Conservation (phyloP, 2,329 filamentous ascomycete species). For the Sordariomycetes sp. region DNA sequence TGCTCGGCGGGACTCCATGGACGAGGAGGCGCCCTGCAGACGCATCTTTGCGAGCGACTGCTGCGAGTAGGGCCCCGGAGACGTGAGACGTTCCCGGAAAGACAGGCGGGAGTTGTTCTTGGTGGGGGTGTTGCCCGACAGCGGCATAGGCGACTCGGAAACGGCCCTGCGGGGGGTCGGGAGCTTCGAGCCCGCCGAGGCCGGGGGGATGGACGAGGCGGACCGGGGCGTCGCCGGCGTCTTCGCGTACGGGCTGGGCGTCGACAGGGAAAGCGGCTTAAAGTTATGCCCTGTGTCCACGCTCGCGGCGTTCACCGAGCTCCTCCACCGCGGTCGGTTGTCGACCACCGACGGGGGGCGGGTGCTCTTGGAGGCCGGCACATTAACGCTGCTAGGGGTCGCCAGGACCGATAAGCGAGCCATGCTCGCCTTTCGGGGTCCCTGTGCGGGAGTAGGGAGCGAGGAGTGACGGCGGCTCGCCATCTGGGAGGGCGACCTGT, state of each 20-base stretch:
- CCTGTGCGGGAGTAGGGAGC: slow-evolving; percentile 26
- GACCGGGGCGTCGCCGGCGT: slow-evolving; percentile 26
- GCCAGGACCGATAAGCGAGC: slow-evolving; percentile 32
- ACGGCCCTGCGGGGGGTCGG: slow-evolving; percentile 32
- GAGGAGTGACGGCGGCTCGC: slow-evolving; percentile 31
- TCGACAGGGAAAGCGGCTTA: slow-evolving; percentile 46
- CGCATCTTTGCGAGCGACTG: slow-evolving; percentile 29
- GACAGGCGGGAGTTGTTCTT: slow-evolving; percentile 29
- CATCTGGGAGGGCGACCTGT: slow-evolving; percentile 33
- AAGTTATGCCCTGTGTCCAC: slow-evolving; percentile 57
- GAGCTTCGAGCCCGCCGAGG: slow-evolving; percentile 29
- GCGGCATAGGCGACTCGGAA: slow-evolving; percentile 32
- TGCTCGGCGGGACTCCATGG: slow-evolving; percentile 29
- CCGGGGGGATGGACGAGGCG: slow-evolving; percentile 25
- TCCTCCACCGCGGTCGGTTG: slow-evolving; percentile 61
- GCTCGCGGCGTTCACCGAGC: slow-evolving; percentile 48
- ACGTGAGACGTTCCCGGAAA: slow-evolving; percentile 38
- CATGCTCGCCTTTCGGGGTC: slow-evolving; percentile 24
- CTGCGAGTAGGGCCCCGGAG: slow-evolving; percentile 33
- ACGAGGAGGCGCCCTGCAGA: slow-evolving; percentile 28
- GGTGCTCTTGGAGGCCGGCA: slow-evolving; percentile 21
- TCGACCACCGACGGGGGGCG: slow-evolving; percentile 31
- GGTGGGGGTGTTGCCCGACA: slow-evolving; percentile 28
- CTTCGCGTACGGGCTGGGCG: slow-evolving; percentile 43
- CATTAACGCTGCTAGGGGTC: slow-evolving; percentile 36